These are phyloP conservation scores for Podaxis sp. DNA, from an alignment of 768 basidiomycete species.

Conservation along the genomic window DNA sequence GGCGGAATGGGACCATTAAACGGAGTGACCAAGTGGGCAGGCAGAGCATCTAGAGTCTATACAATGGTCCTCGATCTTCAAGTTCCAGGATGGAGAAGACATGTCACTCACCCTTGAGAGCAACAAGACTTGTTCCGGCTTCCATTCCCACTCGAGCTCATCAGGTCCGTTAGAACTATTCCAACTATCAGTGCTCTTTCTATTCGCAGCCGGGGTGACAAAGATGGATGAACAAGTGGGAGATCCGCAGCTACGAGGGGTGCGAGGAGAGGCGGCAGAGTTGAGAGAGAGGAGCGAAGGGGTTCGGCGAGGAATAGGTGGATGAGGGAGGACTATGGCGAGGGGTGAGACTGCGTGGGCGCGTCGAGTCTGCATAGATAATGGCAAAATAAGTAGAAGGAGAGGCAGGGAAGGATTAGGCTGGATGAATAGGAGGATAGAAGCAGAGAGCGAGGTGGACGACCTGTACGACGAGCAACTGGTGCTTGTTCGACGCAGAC, in stretches of 20 bases:
- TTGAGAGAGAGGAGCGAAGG: constrained; percentile 50
- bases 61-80: constrained; percentile 10
- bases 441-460: constrained; percentile 17
- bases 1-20: constrained; percentile 85
- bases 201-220: constrained; percentile 46
- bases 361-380: constrained; percentile 53
- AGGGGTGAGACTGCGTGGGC: constrained; percentile 51
- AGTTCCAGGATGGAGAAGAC: constrained; percentile 14
- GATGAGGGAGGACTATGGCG: constrained; percentile 63
- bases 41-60: constrained; percentile 82
- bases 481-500: constrained; percentile 12
- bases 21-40: constrained; percentile 81
- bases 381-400: constrained; percentile 29
- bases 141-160: constrained; percentile 73
- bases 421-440: constrained; percentile 13
- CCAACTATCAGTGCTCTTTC: constrained; percentile 84
- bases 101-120: constrained; percentile 57
- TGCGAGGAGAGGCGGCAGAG: constrained; percentile 49
- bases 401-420: constrained; percentile 27
- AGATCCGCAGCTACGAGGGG: constrained; percentile 58
- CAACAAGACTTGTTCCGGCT: constrained; percentile 66
- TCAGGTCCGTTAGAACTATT: constrained; percentile 69
- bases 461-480: constrained; percentile 16
- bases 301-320: constrained; percentile 48
- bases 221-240: constrained; percentile 54